phyloP scores from a whole-genome alignment of 1,139 yeast species.

The Kodamaea sp. region DNA sequence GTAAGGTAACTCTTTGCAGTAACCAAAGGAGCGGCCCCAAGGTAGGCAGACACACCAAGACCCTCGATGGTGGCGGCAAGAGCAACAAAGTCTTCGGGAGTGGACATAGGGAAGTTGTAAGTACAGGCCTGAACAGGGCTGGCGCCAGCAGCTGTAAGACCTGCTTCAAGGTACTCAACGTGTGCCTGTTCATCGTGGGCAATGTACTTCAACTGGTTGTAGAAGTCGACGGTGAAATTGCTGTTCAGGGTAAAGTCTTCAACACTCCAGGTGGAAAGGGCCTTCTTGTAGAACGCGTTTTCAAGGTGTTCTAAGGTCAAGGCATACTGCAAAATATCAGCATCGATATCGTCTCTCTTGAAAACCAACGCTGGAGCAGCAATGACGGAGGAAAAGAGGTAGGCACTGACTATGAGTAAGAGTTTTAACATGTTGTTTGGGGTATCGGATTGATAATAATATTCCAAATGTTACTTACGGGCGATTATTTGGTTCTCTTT shows the following conservation, averaged over 20 bases:
- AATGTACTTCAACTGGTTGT: conserved; percentile 1
- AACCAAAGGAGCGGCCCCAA: conserved; percentile 1
- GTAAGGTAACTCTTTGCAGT: background rate
- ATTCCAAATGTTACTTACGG: background rate
- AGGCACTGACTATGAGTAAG: background rate
- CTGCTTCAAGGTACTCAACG: conserved; percentile 1
- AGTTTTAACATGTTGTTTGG: background rate
- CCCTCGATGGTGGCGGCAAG: conserved; percentile 1
- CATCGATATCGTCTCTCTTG: conserved; percentile 1
- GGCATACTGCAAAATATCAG: conserved; percentile 1
- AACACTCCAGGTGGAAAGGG: conserved; percentile 1
- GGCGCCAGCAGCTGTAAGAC: conserved; percentile 1
- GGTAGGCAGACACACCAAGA: conserved; percentile 1
- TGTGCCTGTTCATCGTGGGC: conserved; percentile 1
- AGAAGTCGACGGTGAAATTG: background rate
- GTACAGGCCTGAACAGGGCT: conserved; percentile 1
- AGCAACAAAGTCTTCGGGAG: background rate
- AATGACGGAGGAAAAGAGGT: background rate
- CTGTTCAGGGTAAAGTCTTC: background rate
- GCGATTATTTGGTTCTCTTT: background rate
- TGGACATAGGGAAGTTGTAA: background rate
- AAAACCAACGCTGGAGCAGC: background rate
- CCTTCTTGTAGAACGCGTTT: conserved; percentile 1
- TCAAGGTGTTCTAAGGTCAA: conserved; percentile 1
- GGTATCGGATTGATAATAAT: background rate